These are phyloP conservation scores for Mucor indicus DNA, from an alignment of 371 early-diverging fungal genomes.

Conservation along the genomic window DNA sequence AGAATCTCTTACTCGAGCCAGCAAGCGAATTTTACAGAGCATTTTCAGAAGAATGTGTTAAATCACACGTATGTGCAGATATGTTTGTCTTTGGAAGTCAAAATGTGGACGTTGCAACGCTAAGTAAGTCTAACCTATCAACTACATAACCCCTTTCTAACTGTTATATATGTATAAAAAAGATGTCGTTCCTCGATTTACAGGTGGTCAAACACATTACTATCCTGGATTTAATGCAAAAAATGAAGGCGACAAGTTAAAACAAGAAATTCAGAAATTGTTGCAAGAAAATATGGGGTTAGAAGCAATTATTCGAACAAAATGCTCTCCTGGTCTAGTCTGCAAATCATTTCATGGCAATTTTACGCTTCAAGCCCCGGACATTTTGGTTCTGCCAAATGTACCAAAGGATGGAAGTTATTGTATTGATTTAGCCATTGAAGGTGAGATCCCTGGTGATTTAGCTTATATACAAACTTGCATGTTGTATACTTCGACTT, in stretches of 20 bases:
- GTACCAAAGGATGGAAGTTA: conserved; percentile 83
- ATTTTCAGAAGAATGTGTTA: conserved; percentile 76
- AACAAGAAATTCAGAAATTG: conserved; percentile 65
- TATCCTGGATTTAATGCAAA: conserved; percentile 80
- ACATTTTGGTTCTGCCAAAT: conserved; percentile 81
- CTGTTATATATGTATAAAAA: background rate
- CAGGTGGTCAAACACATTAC: conserved; percentile 84
- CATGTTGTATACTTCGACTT: conserved; percentile 66
- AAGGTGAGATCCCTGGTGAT: conserved; percentile 62
- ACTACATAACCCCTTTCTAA: too few species aligned
- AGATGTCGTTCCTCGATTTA: conserved; percentile 72
- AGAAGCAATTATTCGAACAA: conserved; percentile 87
- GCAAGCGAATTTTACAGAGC: conserved; percentile 73
- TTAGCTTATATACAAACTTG: conserved; percentile 85
- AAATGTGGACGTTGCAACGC: conserved; percentile 78
- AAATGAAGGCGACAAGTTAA: conserved; percentile 68
- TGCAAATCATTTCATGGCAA: conserved; percentile 86
- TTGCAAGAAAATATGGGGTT: conserved; percentile 68
- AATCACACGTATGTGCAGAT: conserved; percentile 78
- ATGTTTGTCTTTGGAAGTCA: conserved; percentile 75
- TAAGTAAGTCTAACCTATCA: conserved; percentile 44
- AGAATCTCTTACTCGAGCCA: conserved; percentile 59
- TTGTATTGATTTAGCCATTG: conserved; percentile 74
- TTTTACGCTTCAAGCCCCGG: conserved; percentile 79
- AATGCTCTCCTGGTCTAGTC: conserved; percentile 74